Evolutionary conservation across 2,329 filamentous ascomycete genomes (phyloP), one percentile per base, ranked within the genome.

Genomic region (Aspergillus calidoustus): DNA sequence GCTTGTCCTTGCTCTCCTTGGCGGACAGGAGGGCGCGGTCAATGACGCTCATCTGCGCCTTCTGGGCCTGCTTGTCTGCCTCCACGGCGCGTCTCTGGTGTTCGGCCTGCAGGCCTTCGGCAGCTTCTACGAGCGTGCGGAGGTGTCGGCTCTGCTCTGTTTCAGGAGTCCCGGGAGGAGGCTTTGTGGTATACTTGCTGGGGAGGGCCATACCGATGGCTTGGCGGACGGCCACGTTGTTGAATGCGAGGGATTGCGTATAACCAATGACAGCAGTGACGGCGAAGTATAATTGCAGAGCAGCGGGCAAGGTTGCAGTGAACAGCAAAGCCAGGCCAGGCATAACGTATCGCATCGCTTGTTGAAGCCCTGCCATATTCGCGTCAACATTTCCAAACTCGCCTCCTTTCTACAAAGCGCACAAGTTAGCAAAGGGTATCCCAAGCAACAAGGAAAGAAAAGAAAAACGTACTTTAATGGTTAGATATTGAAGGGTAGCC

Each of bases 271-370:
- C 3, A 62, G 78, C 76, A 4, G 75, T 77, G 13, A 73, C 67
- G 56, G 84, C 74, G 77, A 92, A 90, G 78, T 86, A 89, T 31
- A 91, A 70, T 71, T 90, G 87, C 2, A 91, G 74, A 22, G 80
- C 82, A 25, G 84, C 82, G 0, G 87, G 83, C 72, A 84, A 83
- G 63, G 77, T 84, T 13, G 78, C 69, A 56, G 87, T 87, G 70
- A 90, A 79, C 4, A 77, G 2, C 31, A 86, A 76, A 7, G 85
- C 81, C 2, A 89, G 38, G 7, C 74, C 64, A 2, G 89, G 88
- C 31, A 91, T 67, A 46, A 78, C 74, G 46, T 77, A 73, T 15
- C 75, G 64, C 38, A 84, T 60, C 2, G 73, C 61, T 69, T 70
- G 78, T 59, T 64, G 78, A 28, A 65, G 67, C 56, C 71, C 60